These are phyloP conservation scores for Pythium pectinolyticum DNA, from an alignment of 352 stramenopile species.

Conservation along the genomic window DNA sequence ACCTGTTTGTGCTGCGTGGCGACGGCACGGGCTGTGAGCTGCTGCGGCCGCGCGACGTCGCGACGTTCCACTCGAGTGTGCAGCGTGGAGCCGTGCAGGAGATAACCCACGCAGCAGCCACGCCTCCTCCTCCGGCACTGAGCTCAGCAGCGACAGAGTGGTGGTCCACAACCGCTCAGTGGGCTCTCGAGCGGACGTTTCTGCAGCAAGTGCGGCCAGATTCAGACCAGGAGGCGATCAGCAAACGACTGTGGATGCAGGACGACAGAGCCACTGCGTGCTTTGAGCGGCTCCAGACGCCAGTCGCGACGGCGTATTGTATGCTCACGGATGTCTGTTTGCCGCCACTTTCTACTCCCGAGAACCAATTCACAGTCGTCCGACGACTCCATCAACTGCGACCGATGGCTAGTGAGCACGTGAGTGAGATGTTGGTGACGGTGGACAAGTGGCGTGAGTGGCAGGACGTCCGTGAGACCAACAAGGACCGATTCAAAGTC, in stretches of 20 bases:
- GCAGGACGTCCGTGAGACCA: conserved; percentile 50
- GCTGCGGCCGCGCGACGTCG: conserved; percentile 49
- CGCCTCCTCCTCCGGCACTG: conserved; percentile 7
- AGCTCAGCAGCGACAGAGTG: neutral
- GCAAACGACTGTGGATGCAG: conserved; percentile 31
- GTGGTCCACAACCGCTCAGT: conserved; percentile 2
- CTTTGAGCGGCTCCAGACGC: conserved; percentile 35
- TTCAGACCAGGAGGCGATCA: neutral
- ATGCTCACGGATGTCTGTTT: conserved; percentile 35
- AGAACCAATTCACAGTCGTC: conserved; percentile 44
- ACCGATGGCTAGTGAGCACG: conserved; percentile 35
- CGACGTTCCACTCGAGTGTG: no score
- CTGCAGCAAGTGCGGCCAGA: conserved; percentile 27
- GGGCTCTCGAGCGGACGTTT: conserved; percentile 22
- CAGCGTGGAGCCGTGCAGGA: no score
- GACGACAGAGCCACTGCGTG: conserved; percentile 40
- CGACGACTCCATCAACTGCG: conserved; percentile 47
- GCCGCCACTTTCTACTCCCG: neutral
- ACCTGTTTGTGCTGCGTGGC: conserved; percentile 71
- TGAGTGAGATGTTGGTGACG: conserved; percentile 40
- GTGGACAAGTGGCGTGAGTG: conserved; percentile 49
- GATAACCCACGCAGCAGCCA: neutral
- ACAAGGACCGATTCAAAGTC: conserved; percentile 70
- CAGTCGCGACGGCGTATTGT: conserved; percentile 48
- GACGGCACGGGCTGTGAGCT: conserved; percentile 69